Percentiles rank a stretch among this genome's conserved stretches.
Evolutionary conservation across 441 rosid genomes (phyloP).

Genomic region (Populus hybrid): DNA sequence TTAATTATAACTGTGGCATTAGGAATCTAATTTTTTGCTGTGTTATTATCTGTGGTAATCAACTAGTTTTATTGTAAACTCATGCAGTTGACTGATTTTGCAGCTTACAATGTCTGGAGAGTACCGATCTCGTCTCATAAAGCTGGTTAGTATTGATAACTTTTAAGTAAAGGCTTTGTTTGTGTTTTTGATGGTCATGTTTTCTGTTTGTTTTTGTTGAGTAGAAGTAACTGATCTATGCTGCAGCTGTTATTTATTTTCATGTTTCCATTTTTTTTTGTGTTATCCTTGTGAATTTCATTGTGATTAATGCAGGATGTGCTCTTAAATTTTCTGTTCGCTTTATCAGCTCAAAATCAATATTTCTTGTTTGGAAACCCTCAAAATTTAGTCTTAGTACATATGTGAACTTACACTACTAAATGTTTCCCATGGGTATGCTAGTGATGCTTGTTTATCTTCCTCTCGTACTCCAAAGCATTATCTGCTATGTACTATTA

Average conservation of each 20-base stretch:
- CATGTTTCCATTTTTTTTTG: neutral
- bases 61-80: neutral
- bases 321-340: neutral
- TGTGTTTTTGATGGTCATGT: neutral
- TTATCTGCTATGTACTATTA: neutral
- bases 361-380: neutral
- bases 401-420: neutral
- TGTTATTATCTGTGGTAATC: neutral
- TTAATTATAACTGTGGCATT: neutral
- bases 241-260: neutral
- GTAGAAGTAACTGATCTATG: neutral
- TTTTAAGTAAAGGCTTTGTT: neutral
- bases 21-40: neutral
- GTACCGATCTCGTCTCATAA: constrained; percentile 73
- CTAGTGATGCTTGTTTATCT: neutral
- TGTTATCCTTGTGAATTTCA: neutral
- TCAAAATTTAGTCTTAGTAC: neutral
- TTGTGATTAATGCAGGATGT: neutral
- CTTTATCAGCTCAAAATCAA: neutral
- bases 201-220: neutral
- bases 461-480: neutral
- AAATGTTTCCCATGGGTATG: neutral
- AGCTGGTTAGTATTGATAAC: constrained; percentile 63
- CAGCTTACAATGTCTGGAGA: constrained; percentile 95
- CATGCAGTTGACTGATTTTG: constrained; percentile 24